Conservation (phyloP, 768 basidiomycete genomes). For the Trametes gibbosa region DNA sequence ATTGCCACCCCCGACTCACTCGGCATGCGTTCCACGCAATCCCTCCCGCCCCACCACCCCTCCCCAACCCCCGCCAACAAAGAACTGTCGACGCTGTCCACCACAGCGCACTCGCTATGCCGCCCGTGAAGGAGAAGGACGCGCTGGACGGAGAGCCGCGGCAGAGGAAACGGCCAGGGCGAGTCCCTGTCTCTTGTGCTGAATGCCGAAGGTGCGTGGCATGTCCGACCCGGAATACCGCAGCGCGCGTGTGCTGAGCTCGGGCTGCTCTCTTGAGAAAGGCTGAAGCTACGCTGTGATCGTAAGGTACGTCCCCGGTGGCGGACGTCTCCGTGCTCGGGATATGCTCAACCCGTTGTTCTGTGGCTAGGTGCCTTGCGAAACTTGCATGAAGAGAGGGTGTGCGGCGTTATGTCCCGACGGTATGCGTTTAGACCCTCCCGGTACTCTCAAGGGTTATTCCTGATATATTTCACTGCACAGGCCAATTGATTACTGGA, state of each 20-base stretch:
- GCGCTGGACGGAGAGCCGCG: slow-evolving; percentile 25
- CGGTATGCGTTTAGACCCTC: slow-evolving; percentile 39
- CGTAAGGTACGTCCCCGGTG: slow-evolving; percentile 25
- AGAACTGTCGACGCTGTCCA: no score
- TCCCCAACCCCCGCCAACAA: neutral
- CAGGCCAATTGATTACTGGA: slow-evolving; percentile 52
- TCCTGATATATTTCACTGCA: neutral
- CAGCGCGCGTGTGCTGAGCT: neutral
- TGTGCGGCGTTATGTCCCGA: slow-evolving; percentile 78
- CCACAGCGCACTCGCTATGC: neutral
- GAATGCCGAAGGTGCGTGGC: slow-evolving; percentile 35
- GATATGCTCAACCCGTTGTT: no score
- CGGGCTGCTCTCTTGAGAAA: slow-evolving; percentile 1
- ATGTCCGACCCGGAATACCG: neutral
- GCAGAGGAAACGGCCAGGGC: slow-evolving; percentile 46
- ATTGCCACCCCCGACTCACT: neutral
- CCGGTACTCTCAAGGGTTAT: neutral
- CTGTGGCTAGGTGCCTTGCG: slow-evolving; percentile 63
- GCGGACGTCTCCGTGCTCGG: neutral
- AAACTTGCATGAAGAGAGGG: slow-evolving; percentile 73
- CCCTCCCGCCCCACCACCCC: neutral
- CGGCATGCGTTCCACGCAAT: neutral
- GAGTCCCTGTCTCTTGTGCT: slow-evolving; percentile 42
- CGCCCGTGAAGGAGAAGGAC: slow-evolving; percentile 18
- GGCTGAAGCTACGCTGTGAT: slow-evolving; percentile 35